These are phyloP conservation scores for Fistulinella cinereoalba DNA, from an alignment of 1,284 basidiomycete species.

Conservation along the genomic window DNA sequence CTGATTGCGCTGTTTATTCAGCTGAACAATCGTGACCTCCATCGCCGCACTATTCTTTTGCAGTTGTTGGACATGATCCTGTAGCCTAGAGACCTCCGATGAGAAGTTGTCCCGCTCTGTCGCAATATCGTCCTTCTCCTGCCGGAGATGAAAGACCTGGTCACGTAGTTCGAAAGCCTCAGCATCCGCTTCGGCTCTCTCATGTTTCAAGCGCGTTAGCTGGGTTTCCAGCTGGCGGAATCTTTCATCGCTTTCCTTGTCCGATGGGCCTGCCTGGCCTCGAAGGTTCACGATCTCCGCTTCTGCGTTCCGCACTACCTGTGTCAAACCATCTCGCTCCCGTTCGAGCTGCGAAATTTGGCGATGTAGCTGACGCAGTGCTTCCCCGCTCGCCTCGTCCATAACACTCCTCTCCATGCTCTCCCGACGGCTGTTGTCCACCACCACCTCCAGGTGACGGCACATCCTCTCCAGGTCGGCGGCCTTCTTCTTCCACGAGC, in stretches of 20 bases:
- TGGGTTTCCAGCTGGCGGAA: not conserved
- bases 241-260: conserved; percentile 1
- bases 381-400: conserved; percentile 74
- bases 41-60: conserved; percentile 80
- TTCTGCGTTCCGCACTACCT: conserved; percentile 1
- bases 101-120: conserved; percentile 39
- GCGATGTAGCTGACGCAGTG: conserved; percentile 61
- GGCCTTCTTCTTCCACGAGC: conserved; percentile 70
- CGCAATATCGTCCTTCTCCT: conserved; percentile 4
- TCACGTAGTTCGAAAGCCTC: not conserved
- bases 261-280: conserved; percentile 1
- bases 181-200: not conserved
- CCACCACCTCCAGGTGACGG: conserved; percentile 62
- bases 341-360: conserved; percentile 23
- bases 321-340: conserved; percentile 9
- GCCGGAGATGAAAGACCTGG: conserved; percentile 16
- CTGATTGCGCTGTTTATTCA: conserved; percentile 63
- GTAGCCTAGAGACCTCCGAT: conserved; percentile 62
- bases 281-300: conserved; percentile 44
- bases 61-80: conserved; percentile 64
- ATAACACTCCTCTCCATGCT: conserved; percentile 70
- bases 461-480: conserved; percentile 64
- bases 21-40: conserved; percentile 76
- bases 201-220: conserved; percentile 45
- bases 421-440: conserved; percentile 63